Percentiles rank a stretch among this genome's conserved stretches.
These are phyloP conservation scores for Lentinula sp. DNA, from an alignment of 768 basidiomycete genomes.

Conservation along the genomic window DNA sequence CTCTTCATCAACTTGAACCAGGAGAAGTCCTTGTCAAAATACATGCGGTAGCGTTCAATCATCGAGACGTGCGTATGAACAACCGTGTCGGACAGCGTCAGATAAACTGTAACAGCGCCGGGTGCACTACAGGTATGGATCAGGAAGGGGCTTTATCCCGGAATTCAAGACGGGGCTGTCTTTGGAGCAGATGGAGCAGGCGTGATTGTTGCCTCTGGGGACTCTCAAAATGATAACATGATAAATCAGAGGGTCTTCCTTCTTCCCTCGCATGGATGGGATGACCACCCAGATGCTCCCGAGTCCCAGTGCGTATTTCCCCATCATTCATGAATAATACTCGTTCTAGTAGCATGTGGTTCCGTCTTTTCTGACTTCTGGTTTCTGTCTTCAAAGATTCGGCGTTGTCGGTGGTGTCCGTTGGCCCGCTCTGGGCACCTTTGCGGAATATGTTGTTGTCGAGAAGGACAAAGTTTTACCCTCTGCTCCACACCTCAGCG, in stretches of 20 bases:
- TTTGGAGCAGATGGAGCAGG: conserved; percentile 76
- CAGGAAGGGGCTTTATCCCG: conserved; percentile 60
- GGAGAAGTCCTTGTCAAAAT: conserved; percentile 66
- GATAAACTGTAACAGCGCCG: background rate
- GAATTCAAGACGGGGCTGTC: conserved; percentile 49
- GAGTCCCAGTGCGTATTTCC: conserved; percentile 43
- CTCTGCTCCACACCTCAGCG: conserved; percentile 61
- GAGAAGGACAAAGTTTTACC: conserved; percentile 61
- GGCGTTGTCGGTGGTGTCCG: conserved; percentile 59
- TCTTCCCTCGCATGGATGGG: conserved; percentile 76
- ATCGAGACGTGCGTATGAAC: conserved; percentile 48
- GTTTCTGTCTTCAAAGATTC: conserved; percentile 32
- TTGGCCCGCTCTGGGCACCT: conserved; percentile 58
- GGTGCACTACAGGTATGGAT: conserved; percentile 57
- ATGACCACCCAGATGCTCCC: conserved; percentile 54
- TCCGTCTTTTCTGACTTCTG: background rate
- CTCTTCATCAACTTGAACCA: conserved; percentile 41
- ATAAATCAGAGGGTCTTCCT: conserved; percentile 66
- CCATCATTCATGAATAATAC: no score
- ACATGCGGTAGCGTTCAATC: conserved; percentile 70
- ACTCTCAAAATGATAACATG: conserved; percentile 54
- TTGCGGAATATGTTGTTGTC: conserved; percentile 70
- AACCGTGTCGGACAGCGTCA: conserved; percentile 2
- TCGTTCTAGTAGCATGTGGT: no score
- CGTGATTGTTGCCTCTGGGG: conserved; percentile 51